phyloP scores from a whole-genome alignment of 306 rosid species.

The Amphicarpaea edgeworthii region DNA sequence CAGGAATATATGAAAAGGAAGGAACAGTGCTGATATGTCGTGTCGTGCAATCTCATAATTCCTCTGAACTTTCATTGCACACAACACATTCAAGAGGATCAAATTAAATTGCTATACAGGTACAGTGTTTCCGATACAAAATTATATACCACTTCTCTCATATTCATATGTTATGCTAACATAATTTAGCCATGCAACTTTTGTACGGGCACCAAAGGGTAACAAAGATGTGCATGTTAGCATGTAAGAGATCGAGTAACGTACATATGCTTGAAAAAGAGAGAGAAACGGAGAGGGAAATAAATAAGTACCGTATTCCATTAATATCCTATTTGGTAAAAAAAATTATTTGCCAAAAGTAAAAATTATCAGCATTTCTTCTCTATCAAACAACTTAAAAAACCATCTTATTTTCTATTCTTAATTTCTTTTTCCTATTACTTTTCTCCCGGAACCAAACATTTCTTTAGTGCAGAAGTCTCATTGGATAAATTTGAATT shows the following conservation, averaged over 20 bases:
- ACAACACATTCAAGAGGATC: slow-evolving; percentile 30
- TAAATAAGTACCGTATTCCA: not conserved
- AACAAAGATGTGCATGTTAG: slow-evolving; percentile 23
- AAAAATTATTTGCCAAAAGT: not conserved
- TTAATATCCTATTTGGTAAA: not conserved
- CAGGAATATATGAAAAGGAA: slow-evolving; percentile 51
- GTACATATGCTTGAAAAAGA: not conserved
- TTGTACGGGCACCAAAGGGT: not conserved
- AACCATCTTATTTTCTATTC: too few relatives aligned
- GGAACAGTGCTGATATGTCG: slow-evolving; percentile 38
- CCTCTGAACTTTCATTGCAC: slow-evolving; percentile 7
- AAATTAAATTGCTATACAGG: slow-evolving; percentile 21
- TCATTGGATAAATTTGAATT: too few relatives aligned
- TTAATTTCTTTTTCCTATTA: too few relatives aligned
- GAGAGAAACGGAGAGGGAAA: not conserved
- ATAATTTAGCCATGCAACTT: slow-evolving; percentile 4
- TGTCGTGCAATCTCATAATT: slow-evolving; percentile 48
- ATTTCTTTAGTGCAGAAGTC: too few relatives aligned
- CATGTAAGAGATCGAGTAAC: not conserved
- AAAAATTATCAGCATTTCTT: too few relatives aligned
- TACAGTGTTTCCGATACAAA: not conserved
- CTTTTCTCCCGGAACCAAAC: too few relatives aligned
- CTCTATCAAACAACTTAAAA: too few relatives aligned
- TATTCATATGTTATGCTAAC: not conserved
- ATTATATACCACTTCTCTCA: not conserved